These are phyloP conservation scores for Sporisorium exsertum DNA, from an alignment of 1,284 basidiomycete species.

Conservation along the genomic window DNA sequence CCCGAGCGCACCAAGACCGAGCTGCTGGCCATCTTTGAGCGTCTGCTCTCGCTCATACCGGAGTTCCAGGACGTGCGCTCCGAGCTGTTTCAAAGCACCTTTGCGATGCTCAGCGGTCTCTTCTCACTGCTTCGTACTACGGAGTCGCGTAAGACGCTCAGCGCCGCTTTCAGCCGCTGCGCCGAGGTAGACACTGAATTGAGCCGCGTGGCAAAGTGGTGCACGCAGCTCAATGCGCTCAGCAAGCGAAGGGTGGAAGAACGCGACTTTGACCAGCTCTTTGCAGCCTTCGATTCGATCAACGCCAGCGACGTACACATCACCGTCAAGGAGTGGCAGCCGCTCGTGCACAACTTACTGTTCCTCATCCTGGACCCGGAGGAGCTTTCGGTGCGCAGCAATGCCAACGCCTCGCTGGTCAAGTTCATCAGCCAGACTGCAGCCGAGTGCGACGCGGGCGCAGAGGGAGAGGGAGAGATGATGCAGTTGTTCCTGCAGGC, in stretches of 20 bases:
- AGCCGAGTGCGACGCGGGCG: constrained; percentile 24
- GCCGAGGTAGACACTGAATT: constrained; percentile 52
- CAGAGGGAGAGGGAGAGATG: constrained; percentile 14
- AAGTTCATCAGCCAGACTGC: constrained; percentile 75
- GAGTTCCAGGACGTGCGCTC: constrained; percentile 72
- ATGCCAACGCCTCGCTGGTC: constrained; percentile 81
- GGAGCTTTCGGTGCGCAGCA: constrained; percentile 88
- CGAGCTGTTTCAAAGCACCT: constrained; percentile 49
- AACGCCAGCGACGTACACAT: constrained; percentile 76
- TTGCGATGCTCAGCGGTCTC: constrained; percentile 58
- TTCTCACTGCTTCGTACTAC: constrained; percentile 57
- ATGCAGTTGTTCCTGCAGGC: constrained; percentile 75
- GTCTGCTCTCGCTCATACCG: constrained; percentile 80
- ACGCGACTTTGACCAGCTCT: constrained; percentile 89
- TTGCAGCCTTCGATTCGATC: constrained; percentile 81
- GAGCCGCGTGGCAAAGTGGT: constrained; percentile 50
- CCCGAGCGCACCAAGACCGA: constrained; percentile 89
- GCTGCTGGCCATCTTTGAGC: constrained; percentile 81
- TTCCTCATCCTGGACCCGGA: constrained; percentile 89
- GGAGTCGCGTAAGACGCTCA: constrained; percentile 53
- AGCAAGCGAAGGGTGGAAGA: constrained; percentile 86
- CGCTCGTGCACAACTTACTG: constrained; percentile 85
- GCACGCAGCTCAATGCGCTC: constrained; percentile 80
- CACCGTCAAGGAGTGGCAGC: constrained; percentile 77
- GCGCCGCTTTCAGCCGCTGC: constrained; percentile 58